Percentiles rank a stretch among this genome's conserved stretches.
These are phyloP conservation scores for Cladosporium sp. DNA, from an alignment of 2,329 filamentous ascomycete species.

Conservation along the genomic window DNA sequence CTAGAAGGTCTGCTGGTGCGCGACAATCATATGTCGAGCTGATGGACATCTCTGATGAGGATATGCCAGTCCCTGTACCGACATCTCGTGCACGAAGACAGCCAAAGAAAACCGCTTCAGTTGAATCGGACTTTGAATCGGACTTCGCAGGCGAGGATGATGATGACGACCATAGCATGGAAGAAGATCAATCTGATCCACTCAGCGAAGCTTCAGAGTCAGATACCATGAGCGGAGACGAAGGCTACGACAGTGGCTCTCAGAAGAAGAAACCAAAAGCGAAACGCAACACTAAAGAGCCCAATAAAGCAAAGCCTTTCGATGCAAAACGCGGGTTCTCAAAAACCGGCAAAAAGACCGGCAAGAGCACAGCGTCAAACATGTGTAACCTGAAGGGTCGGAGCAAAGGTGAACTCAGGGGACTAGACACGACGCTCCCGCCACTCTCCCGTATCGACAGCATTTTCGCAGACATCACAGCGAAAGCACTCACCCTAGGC, in stretches of 20 bases:
- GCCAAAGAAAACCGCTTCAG: not conserved
- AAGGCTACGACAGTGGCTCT: slow-evolving; percentile 2
- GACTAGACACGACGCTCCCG: slow-evolving; percentile 34
- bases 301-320: not conserved
- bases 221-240: not conserved
- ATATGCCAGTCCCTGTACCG: not conserved
- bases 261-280: not conserved
- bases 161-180: not conserved
- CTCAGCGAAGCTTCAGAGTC: not conserved
- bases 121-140: not conserved
- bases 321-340: not conserved
- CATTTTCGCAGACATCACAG: slow-evolving; percentile 48
- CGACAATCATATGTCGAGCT: not conserved
- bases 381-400: not conserved
- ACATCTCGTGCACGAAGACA: not conserved
- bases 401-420: not conserved
- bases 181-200: not conserved
- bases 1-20: not conserved
- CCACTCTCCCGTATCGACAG: slow-evolving; percentile 44
- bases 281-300: not conserved
- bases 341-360: not conserved
- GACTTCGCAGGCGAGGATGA: not conserved
- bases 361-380: not conserved
- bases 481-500: slow-evolving; percentile 32
- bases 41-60: not conserved